Conservation (phyloP, 2,329 filamentous ascomycete genomes). For the Hymenoscyphus infarciens region DNA sequence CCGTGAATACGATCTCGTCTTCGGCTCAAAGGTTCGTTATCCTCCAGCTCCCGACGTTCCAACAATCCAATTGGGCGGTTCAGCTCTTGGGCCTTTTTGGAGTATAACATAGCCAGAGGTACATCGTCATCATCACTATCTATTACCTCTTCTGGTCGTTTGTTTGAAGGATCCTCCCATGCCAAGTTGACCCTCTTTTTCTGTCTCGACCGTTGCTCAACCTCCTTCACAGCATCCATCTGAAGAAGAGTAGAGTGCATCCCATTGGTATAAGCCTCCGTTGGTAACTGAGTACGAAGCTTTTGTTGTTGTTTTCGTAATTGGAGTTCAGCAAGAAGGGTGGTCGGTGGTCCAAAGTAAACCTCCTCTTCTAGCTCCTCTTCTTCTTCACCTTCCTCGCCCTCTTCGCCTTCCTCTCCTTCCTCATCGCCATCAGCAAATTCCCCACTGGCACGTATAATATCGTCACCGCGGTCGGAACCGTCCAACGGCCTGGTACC, state of each 20-base stretch:
- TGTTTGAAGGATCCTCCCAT: conserved; percentile 70
- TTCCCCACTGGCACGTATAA: conserved; percentile 16
- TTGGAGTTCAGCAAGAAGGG: conserved; percentile 86
- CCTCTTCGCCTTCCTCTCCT: conserved; percentile 3
- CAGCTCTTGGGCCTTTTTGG: conserved; percentile 48
- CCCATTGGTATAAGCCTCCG: conserved; percentile 63
- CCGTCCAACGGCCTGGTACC: conserved; percentile 23
- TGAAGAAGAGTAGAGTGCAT: conserved; percentile 88
- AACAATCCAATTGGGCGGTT: conserved; percentile 70
- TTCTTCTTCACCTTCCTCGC: conserved; percentile 17
- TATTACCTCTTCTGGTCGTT: conserved; percentile 43
- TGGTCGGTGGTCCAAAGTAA: conserved; percentile 75
- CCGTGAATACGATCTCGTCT: conserved; percentile 33
- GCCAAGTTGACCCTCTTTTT: conserved; percentile 78
- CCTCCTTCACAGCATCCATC: conserved; percentile 83
- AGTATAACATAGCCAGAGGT: conserved; percentile 77
- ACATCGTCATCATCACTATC: conserved; percentile 76
- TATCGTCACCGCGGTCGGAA: conserved; percentile 20
- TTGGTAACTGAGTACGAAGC: conserved; percentile 67
- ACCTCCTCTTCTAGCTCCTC: conserved; percentile 43
- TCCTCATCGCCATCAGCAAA: conserved; percentile 1
- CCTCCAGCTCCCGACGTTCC: conserved; percentile 80
- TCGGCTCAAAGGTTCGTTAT: conserved; percentile 68
- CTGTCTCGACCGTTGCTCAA: conserved; percentile 71
- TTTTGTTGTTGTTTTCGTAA: conserved; percentile 87